phyloP scores from a whole-genome alignment of 305 asterid species.

The Fraxinus platypoda region DNA sequence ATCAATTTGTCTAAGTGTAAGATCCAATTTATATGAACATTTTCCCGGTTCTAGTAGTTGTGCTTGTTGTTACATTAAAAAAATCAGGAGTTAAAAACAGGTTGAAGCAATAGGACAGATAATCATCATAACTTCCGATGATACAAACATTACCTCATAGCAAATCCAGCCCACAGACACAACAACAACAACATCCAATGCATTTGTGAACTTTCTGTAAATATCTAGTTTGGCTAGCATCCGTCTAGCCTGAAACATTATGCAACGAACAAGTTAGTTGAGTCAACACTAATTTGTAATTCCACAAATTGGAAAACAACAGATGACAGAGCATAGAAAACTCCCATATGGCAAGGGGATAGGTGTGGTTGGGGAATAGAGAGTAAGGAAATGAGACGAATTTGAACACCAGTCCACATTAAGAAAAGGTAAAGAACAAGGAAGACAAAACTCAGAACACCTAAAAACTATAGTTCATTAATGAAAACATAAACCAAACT shows the following conservation, averaged over 20 bases:
- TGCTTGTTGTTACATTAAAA: not conserved
- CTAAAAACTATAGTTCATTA: too few species aligned
- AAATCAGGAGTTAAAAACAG: not conserved
- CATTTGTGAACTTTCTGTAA: constrained; percentile 96
- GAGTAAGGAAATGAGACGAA: not conserved
- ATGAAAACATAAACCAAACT: too few species aligned
- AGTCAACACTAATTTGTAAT: constrained; percentile 9
- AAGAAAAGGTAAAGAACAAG: not conserved
- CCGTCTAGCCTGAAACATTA: constrained; percentile 62
- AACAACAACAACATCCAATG: constrained; percentile 74
- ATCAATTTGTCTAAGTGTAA: not conserved
- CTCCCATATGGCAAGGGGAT: not conserved
- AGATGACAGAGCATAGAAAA: not conserved
- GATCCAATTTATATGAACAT: not conserved
- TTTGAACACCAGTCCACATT: not conserved
- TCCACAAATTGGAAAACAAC: not conserved
- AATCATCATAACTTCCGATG: not conserved
- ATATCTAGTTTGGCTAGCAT: constrained; percentile 84
- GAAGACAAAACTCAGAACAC: not conserved
- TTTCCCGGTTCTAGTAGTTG: not conserved
- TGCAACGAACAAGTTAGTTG: constrained; percentile 1
- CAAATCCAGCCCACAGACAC: constrained; percentile 97
- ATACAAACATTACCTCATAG: constrained; percentile 64
- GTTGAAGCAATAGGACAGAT: not conserved
- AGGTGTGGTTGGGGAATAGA: not conserved